Base-by-base conservation (phyloP, 140 eudicot species). In the Oenanthe javanica region DNA sequence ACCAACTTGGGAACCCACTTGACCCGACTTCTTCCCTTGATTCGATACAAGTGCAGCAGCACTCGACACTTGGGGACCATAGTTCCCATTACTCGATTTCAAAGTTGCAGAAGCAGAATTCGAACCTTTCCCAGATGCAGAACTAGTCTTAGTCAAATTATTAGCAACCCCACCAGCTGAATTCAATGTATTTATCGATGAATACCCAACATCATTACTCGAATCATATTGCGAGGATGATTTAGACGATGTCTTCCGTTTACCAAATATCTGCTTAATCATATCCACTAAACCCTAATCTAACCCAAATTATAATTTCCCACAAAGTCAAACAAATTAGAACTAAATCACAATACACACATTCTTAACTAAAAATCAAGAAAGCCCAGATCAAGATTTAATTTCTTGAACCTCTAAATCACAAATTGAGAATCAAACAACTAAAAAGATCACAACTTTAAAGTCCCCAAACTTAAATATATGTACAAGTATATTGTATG, bases 191-290 rank as follows among this genome's bases (percentile, higher is more conserved):
- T 86, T 77, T 25, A 80, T 6, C 12, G 80, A 70, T 27, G 83
- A 66, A 46, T 78, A 64, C 77, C 45, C 70, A 47, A 76, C 84
- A 9, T 77, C 84, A 76, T 78, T 81, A 45, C 75, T 84, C 38
- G 72, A 84, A 82, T 86, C 89, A 83, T 61, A 77, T 6, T 89
- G 87, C 13, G 90, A 64, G 21, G 89, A 89, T 85, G 89, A 87
- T 85, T 91, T 91, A 1, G 90, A 87, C 5, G 96, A 89, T 50
- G 85, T 67, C 90, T 91, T 91, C 86, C 87, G 81, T 93, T 91
- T 91, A 46, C 90, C 91, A 1, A 91, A 73, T 72, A 91, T 86
- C 51, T 87, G 93, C 84, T 89, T 91, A 86, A 91, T 89, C 96
- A 91, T 91, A 81, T 84, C 81, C 83, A 54, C 81, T 47, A 59